These are phyloP conservation scores for Beauveria medogensis DNA, from an alignment of 2,329 filamentous ascomycete species.

Conservation along the genomic window DNA sequence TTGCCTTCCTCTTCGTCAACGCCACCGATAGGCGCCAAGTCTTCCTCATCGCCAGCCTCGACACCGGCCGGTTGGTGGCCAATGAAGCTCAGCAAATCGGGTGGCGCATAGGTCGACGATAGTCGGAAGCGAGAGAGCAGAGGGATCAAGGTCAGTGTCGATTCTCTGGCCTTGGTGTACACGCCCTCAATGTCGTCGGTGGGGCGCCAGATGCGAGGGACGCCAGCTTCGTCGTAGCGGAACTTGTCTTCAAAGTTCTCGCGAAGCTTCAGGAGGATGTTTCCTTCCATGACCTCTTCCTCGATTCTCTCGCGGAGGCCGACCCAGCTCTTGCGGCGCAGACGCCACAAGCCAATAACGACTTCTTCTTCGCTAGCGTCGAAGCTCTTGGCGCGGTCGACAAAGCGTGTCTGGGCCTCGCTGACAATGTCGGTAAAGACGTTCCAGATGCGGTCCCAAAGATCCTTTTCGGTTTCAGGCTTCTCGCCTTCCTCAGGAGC, in stretches of 20 bases:
- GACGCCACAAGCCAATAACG: constrained; percentile 82
- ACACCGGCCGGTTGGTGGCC: constrained; percentile 67
- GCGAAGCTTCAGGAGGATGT: constrained; percentile 85
- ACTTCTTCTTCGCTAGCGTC: constrained; percentile 89
- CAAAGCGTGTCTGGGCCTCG: constrained; percentile 79
- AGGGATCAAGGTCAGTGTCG: constrained; percentile 83
- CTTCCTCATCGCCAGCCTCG: constrained; percentile 80
- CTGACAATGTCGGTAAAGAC: constrained; percentile 75
- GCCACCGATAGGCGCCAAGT: constrained; percentile 79
- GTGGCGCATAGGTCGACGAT: constrained; percentile 62
- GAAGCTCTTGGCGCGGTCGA: constrained; percentile 83
- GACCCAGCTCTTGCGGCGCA: constrained; percentile 90
- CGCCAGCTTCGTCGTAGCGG: constrained; percentile 89
- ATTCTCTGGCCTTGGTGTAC: constrained; percentile 87
- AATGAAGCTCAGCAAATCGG: constrained; percentile 78
- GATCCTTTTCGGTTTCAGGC: constrained; percentile 65
- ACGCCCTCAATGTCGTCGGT: constrained; percentile 95
- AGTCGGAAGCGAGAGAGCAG: constrained; percentile 80
- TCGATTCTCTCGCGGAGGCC: constrained; percentile 85
- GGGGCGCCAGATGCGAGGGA: constrained; percentile 93
- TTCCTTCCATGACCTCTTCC: constrained; percentile 97
- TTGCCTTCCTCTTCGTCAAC: constrained; percentile 93
- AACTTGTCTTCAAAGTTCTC: constrained; percentile 99
- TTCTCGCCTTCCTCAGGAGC: constrained; percentile 73
- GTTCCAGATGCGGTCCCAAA: constrained; percentile 94